These are phyloP conservation scores for Lepiota brunneoincarnata DNA, from an alignment of 768 basidiomycete species.

Conservation along the genomic window DNA sequence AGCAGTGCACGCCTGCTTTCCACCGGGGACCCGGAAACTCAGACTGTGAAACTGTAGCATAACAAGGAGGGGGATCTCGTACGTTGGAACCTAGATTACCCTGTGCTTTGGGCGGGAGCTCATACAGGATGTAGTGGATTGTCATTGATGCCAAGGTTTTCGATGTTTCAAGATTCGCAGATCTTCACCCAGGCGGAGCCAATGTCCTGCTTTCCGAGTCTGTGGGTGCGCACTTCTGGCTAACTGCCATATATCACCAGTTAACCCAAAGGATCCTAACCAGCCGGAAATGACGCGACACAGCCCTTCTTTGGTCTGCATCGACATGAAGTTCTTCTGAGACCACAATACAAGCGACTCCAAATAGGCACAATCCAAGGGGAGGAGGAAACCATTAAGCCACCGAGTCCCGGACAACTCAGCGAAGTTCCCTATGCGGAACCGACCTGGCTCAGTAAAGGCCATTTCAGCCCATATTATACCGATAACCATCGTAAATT, in stretches of 20 bases:
- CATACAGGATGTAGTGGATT: conserved; percentile 57
- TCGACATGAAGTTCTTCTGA: conserved; percentile 28
- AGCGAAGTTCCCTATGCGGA: conserved; percentile 33
- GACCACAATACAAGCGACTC: conserved; percentile 29
- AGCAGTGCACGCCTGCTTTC: conserved; percentile 10
- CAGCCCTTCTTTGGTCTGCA: conserved; percentile 31
- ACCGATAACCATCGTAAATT: conserved; percentile 60
- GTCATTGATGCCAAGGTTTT: conserved; percentile 81
- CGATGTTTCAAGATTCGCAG: conserved; percentile 75
- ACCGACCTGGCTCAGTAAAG: conserved; percentile 30
- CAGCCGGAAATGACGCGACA: conserved; percentile 63
- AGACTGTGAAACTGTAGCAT: conserved; percentile 50
- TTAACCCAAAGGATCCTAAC: background rate
- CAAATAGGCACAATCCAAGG: conserved; percentile 29
- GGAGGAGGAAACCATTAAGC: conserved; percentile 26
- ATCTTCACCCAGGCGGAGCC: conserved; percentile 82
- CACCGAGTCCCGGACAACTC: conserved; percentile 24
- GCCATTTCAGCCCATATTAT: conserved; percentile 32
- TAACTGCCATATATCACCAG: background rate
- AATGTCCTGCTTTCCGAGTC: conserved; percentile 66
- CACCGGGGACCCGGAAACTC: background rate
- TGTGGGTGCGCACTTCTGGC: conserved; percentile 49
- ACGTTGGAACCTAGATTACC: conserved; percentile 20
- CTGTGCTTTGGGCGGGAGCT: background rate
- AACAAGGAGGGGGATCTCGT: conserved; percentile 84